Evolutionary conservation across 495 filamentous ascomycete species (phyloP).

Genomic region (Aspergillus bridgeri): DNA sequence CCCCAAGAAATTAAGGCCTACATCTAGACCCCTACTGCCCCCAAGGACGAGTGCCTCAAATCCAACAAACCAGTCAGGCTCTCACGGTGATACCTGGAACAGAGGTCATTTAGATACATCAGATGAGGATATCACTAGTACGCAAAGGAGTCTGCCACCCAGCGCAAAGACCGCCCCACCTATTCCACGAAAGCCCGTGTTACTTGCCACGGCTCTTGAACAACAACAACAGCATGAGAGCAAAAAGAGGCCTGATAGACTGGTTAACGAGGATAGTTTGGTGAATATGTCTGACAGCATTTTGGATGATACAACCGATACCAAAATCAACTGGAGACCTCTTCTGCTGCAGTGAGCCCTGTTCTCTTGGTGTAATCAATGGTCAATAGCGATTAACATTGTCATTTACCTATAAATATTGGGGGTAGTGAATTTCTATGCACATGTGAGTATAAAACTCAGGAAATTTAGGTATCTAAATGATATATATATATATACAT

Average conservation of each 20-base stretch:
- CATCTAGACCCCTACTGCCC: conserved; percentile 7
- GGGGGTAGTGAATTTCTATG: not conserved
- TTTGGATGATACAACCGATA: conserved; percentile 22
- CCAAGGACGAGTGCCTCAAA: conserved; percentile 7
- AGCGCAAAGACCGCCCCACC: conserved; percentile 21
- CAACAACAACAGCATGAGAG: not conserved
- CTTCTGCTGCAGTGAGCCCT: conserved; percentile 23
- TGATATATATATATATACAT: not conserved
- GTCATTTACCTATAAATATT: conserved; percentile 1
- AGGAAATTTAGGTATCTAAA: not conserved
- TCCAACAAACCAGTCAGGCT: not conserved
- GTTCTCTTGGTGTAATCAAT: not conserved
- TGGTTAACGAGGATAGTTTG: too few relatives aligned
- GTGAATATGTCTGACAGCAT: conserved; percentile 12
- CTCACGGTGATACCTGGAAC: not conserved
- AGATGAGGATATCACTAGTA: not conserved
- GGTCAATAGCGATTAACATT: not conserved
- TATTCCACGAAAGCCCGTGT: conserved; percentile 35
- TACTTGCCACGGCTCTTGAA: conserved; percentile 13
- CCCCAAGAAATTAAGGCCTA: not conserved
- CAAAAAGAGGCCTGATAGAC: not conserved
- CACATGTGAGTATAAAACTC: not conserved
- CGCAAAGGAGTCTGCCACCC: not conserved
- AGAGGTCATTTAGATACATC: conserved; percentile 9
- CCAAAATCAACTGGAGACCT: conserved; percentile 33